Evolutionary conservation across 805 yeast genomes (phyloP).

Genomic region (Myxozyma sirexii): DNA sequence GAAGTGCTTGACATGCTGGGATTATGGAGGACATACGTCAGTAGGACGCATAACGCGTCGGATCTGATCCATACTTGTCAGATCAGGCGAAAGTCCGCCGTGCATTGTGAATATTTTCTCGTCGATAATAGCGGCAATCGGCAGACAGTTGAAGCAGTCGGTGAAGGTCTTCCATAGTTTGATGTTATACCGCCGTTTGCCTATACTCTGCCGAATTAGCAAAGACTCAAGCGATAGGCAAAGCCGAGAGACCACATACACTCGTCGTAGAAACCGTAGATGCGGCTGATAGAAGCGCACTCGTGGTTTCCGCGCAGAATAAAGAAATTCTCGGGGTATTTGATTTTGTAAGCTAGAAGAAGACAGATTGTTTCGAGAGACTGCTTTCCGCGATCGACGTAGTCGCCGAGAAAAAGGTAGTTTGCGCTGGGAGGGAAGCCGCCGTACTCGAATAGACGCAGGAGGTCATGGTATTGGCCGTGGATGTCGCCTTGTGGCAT

Average conservation of each 20-base stretch:
- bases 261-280: conserved; percentile 97
- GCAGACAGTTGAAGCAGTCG: conserved; percentile 97
- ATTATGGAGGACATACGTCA: conserved; percentile 48
- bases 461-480: conserved; percentile 95
- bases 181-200: conserved; percentile 92
- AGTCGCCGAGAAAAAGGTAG: conserved; percentile 93
- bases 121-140: conserved; percentile 97
- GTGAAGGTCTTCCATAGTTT: conserved; percentile 98
- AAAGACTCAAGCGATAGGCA: background rate
- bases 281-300: conserved; percentile 96
- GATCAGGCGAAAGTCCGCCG: conserved; percentile 96
- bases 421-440: conserved; percentile 99
- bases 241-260: conserved; percentile 46
- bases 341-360: conserved; percentile 91
- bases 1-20: background rate
- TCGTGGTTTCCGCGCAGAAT: conserved; percentile 97
- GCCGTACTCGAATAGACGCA: conserved; percentile 95
- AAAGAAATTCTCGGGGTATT: conserved; percentile 97
- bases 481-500: conserved; percentile 83
- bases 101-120: conserved; percentile 99
- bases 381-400: conserved; percentile 98
- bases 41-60: conserved; percentile 99
- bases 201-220: background rate
- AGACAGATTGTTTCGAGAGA: conserved; percentile 94
- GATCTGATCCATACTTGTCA: conserved; percentile 97